Evolutionary conservation across 1,139 yeast genomes (phyloP).

Genomic region (Hemisphaericaspora xylanilytica): DNA sequence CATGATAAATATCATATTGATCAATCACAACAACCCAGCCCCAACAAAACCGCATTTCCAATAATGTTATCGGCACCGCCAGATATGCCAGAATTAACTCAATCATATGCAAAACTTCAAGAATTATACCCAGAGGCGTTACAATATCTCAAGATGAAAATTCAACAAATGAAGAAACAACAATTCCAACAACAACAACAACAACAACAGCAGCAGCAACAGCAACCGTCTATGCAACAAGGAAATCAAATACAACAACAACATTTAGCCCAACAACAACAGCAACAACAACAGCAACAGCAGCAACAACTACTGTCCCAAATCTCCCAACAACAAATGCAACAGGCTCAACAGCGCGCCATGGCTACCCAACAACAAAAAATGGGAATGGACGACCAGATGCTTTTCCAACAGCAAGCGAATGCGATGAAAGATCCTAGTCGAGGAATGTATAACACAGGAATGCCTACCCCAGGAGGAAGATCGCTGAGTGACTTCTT

Average conservation of each 20-base stretch:
- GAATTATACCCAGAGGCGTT: slow-evolving; percentile 57
- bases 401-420: slow-evolving; percentile 6
- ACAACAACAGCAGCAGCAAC: slow-evolving; percentile 11
- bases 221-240: slow-evolving; percentile 6
- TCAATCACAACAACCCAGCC: slow-evolving; percentile 23
- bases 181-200: slow-evolving; percentile 14
- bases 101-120: slow-evolving; percentile 46
- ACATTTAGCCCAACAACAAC: slow-evolving; percentile 4
- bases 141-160: slow-evolving; percentile 46
- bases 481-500: slow-evolving; percentile 5
- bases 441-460: slow-evolving; percentile 2
- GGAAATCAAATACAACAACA: slow-evolving; percentile 8
- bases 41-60: slow-evolving; percentile 45
- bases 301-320: slow-evolving; percentile 9
- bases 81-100: slow-evolving; percentile 53
- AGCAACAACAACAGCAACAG: slow-evolving; percentile 7
- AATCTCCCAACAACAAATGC: slow-evolving; percentile 8
- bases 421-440: slow-evolving; percentile 4
- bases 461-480: slow-evolving; percentile 5
- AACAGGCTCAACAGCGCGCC: slow-evolving; percentile 11
- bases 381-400: background rate
- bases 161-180: slow-evolving; percentile 40
- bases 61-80: slow-evolving; percentile 53
- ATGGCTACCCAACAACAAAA: background rate
- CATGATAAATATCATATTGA: slow-evolving; percentile 51